Evolutionary conservation across 2,329 filamentous ascomycete species (phyloP).

Genomic region (Aspergillus floridensis): DNA sequence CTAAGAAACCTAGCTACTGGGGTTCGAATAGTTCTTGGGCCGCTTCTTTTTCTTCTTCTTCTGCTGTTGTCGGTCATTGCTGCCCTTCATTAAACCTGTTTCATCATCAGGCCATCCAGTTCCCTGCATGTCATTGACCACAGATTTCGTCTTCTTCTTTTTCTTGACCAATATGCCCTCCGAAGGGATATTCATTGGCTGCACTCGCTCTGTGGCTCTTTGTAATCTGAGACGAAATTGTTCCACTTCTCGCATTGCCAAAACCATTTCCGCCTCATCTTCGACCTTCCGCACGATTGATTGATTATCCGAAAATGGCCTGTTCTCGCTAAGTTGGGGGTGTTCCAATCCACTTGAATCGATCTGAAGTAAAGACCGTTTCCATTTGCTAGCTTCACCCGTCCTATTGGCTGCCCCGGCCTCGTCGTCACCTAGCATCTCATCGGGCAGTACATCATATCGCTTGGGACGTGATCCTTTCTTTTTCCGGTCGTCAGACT

Average conservation of each 20-base stretch:
- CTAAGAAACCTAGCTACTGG: background rate
- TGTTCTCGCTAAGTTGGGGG: conserved; percentile 63
- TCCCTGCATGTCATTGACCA: background rate
- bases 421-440: conserved; percentile 59
- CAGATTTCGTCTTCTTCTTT: conserved; percentile 45
- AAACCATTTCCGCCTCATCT: conserved; percentile 85
- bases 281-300: conserved; percentile 63
- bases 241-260: conserved; percentile 86
- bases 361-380: conserved; percentile 73
- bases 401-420: conserved; percentile 39
- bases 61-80: background rate
- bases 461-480: conserved; percentile 52
- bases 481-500: conserved; percentile 28
- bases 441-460: conserved; percentile 69
- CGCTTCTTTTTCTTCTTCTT: background rate
- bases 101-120: conserved; percentile 2
- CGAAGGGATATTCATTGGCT: conserved; percentile 48
- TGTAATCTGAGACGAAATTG: conserved; percentile 80
- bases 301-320: conserved; percentile 13
- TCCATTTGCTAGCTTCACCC: conserved; percentile 38
- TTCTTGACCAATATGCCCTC: conserved; percentile 57
- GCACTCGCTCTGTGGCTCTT: conserved; percentile 47
- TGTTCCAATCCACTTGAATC: conserved; percentile 79
- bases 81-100: background rate
- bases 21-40: background rate